Conservation (phyloP, 495 filamentous ascomycete species). For the Extremus antarcticus region DNA sequence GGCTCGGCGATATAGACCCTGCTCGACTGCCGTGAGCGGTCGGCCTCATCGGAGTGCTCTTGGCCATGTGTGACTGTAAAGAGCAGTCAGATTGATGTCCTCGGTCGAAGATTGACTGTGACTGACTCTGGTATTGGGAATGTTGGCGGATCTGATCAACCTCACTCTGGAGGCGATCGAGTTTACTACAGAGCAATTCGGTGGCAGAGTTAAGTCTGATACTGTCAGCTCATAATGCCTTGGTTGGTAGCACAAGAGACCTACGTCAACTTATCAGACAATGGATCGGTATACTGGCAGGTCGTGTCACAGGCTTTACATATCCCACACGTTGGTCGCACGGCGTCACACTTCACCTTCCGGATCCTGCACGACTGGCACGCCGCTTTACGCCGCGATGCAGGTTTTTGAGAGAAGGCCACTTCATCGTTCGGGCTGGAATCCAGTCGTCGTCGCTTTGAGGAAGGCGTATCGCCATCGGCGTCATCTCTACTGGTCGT, state of each 20-base stretch:
- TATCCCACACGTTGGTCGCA: constrained; percentile 7
- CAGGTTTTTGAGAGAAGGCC: background rate
- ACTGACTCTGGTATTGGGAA: background rate
- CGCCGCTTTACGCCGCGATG: constrained; percentile 3
- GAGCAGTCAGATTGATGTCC: background rate
- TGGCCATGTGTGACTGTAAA: background rate
- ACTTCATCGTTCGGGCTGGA: background rate
- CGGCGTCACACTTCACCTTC: constrained; percentile 13
- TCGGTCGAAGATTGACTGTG: background rate
- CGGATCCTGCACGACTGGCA: constrained; percentile 11
- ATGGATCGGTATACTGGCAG: constrained; percentile 8
- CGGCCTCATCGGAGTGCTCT: background rate
- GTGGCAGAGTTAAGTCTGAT: constrained; percentile 11
- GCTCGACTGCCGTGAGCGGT: background rate
- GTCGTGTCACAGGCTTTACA: background rate
- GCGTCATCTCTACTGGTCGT: background rate
- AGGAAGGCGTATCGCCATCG: background rate
- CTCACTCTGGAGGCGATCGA: constrained; percentile 1
- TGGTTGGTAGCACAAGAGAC: background rate
- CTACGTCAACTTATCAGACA: constrained; percentile 6
- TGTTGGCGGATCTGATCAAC: too few relatives aligned
- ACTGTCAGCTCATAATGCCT: background rate
- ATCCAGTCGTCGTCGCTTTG: background rate
- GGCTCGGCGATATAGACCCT: background rate
- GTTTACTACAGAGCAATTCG: constrained; percentile 1